Evolutionary conservation across 257 asterid genomes (phyloP), one percentile per base, ranked within the genome.

Genomic region (Rauvolfia tetraphylla): DNA sequence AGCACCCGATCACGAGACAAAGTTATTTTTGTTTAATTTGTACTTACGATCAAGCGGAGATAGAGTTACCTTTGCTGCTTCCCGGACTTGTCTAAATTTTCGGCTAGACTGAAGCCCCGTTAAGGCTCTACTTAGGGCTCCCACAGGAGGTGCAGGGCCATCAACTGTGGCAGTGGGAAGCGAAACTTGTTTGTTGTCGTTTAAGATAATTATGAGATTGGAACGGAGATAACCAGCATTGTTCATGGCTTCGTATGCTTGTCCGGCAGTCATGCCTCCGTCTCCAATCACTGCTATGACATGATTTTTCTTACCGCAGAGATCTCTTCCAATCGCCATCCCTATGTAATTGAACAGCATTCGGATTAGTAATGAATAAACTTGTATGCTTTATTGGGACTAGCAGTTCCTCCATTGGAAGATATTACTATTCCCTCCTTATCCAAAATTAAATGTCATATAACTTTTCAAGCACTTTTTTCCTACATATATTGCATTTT

Each of bases 231-330:
- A 91, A 5, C 95, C 97, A 1, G 95, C 93, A 39, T 91, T 91
- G 87, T 91, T 91, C 84, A 91, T 51, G 0, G 95, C 97, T 76
- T 91, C 97, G n/a, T 84, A 91, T 0, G 97, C 97, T 38, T 91
- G 97, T 34, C 97, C 97, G 0, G 93, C 95, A 3, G 97, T 91
- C 97, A 91, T 89, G 79, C 93, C 93, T 61, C 97, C 97, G 70
- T 91, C 97, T 27, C 97, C 97, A n/a, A 91, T 91, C 42, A 91
- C 95, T 0, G 95, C 80, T 58, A 91, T 82, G 3, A 91, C 91
- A 36, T 87, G 92, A 78, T 91, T 91, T 56, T 75, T 67, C 82
- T 89, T 89, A 33, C 91, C 90, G 0, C 83, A 13, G 23, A 91
- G 63, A 79, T 89, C 97, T n/a, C 97, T 79, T 44, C 84, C 97